Conservation (phyloP, 2,329 filamentous ascomycete genomes). For the Monosporascus sp. region DNA sequence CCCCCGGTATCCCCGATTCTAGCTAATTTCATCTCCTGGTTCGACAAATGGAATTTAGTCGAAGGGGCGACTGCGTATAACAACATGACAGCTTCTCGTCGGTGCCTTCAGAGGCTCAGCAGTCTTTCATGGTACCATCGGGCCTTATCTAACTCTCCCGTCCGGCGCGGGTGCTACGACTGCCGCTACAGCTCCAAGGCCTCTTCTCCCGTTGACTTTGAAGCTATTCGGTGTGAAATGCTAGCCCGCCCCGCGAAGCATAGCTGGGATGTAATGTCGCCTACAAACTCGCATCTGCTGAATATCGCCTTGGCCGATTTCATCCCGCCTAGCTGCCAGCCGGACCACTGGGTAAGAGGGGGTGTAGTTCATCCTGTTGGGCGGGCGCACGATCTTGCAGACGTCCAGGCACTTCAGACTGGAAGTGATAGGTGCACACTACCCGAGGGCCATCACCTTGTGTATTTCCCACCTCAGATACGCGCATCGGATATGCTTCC, state of each 20-base stretch:
- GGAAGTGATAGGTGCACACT: conserved; percentile 26
- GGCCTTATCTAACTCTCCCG: neutral
- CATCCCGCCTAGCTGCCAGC: conserved; percentile 30
- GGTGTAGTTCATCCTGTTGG: neutral
- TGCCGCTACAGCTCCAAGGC: conserved; percentile 2
- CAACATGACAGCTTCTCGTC: conserved; percentile 7
- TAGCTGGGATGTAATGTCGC: conserved; percentile 35
- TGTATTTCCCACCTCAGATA: conserved; percentile 76
- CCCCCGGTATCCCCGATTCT: no score
- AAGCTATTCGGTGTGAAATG: conserved; percentile 18
- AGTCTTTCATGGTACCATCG: neutral
- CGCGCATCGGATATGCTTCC: conserved; percentile 57
- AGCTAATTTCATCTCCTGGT: no score
- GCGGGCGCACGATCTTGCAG: neutral
- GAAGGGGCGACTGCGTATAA: neutral
- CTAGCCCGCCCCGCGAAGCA: conserved; percentile 16
- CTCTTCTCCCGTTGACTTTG: conserved; percentile 8
- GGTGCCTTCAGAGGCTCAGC: conserved; percentile 3
- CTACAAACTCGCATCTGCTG: conserved; percentile 61
- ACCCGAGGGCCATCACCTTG: conserved; percentile 70
- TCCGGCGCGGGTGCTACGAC: conserved; percentile 3
- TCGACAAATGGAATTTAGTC: neutral
- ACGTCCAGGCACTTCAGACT: neutral
- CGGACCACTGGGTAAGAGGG: conserved; percentile 17
- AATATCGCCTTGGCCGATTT: conserved; percentile 54